Conservation (phyloP, 2,329 filamentous ascomycete species). For the Grosmannia penicillata region DNA sequence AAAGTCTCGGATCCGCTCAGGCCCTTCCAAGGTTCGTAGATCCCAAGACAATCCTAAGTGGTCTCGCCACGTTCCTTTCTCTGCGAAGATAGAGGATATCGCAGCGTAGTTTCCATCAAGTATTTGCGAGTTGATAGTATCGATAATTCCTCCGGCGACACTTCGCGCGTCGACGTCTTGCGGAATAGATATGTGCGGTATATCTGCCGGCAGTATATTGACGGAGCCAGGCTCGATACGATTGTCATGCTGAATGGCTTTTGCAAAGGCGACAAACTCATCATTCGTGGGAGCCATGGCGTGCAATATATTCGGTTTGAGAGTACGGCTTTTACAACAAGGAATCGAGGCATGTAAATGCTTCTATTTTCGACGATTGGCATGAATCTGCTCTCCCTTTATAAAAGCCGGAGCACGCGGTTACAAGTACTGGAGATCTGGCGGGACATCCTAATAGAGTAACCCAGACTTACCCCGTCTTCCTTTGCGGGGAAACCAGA, state of each 20-base stretch:
- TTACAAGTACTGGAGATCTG: too few relatives aligned
- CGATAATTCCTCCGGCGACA: conserved; percentile 23
- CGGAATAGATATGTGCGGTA: conserved; percentile 19
- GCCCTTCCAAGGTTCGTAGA: conserved; percentile 33
- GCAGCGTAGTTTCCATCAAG: conserved; percentile 18
- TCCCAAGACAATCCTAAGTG: conserved; percentile 42
- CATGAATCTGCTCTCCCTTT: too few relatives aligned
- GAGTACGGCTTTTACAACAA: too few relatives aligned
- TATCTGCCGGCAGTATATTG: conserved; percentile 33
- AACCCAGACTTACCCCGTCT: background rate
- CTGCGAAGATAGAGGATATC: conserved; percentile 24
- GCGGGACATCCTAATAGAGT: background rate
- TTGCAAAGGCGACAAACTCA: conserved; percentile 2
- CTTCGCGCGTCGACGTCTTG: conserved; percentile 19
- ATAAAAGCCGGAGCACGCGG: too few relatives aligned
- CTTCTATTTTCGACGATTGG: too few relatives aligned
- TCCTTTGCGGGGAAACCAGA: background rate
- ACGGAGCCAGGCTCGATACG: conserved; percentile 31
- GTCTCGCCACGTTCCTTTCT: conserved; percentile 42
- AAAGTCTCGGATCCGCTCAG: conserved; percentile 23
- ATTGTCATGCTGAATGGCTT: conserved; percentile 7
- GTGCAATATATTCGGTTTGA: too few relatives aligned
- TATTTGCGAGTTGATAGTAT: conserved; percentile 25
- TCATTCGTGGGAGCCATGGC: too few relatives aligned
- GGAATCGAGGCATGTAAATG: too few relatives aligned